Conservation (phyloP, 2,329 filamentous ascomycete species). For the Calonectria crousiana region DNA sequence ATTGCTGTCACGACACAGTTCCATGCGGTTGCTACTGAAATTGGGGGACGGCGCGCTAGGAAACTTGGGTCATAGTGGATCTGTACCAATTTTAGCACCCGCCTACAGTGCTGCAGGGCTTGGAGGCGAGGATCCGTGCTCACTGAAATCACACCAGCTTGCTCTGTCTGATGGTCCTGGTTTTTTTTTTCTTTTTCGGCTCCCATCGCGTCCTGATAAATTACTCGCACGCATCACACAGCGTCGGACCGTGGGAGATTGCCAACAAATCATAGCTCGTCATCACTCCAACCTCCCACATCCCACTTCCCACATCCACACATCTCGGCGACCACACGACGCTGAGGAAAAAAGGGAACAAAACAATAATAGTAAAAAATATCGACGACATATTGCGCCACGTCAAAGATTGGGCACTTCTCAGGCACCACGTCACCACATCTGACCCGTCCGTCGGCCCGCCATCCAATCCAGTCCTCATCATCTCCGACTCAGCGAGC, state of each 20-base stretch:
- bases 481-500: neutral
- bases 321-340: slow-evolving; percentile 5
- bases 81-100: neutral
- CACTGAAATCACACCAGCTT: neutral
- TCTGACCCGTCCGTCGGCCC: slow-evolving; percentile 6
- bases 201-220: neutral
- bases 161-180: neutral
- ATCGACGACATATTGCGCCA: neutral
- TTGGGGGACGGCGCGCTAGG: neutral
- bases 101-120: neutral
- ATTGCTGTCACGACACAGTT: neutral
- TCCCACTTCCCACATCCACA: slow-evolving; percentile 17
- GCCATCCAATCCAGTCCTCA: neutral
- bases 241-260: neutral
- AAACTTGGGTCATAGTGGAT: neutral
- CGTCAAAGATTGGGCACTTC: neutral
- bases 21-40: neutral
- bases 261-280: slow-evolving; percentile 13
- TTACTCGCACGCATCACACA: neutral
- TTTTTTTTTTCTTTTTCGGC: neutral
- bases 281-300: slow-evolving; percentile 20
- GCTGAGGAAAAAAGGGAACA: neutral
- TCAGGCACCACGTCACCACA: slow-evolving; percentile 12
- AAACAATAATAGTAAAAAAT: neutral
- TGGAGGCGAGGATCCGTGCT: neutral